Evolutionary conservation across 441 rosid species (phyloP).

Genomic region (Adansonia rubrostipa): DNA sequence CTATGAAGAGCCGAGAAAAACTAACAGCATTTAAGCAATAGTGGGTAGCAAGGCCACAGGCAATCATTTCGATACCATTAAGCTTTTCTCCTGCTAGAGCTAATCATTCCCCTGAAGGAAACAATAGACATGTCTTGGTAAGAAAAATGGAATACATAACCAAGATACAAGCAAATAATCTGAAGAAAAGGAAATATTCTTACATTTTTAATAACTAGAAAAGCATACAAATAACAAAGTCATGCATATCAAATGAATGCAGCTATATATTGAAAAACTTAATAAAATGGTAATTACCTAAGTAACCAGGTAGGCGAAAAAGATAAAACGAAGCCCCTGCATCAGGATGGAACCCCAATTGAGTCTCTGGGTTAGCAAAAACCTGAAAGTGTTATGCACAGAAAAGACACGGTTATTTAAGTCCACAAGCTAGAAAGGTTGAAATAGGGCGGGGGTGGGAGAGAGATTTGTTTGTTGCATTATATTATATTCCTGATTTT

Average conservation of each 20-base stretch:
- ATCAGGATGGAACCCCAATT: constrained; percentile 92
- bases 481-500: background rate
- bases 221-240: constrained; percentile 12
- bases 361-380: constrained; percentile 82
- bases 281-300: constrained; percentile 49
- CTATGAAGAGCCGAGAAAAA: constrained; percentile 28
- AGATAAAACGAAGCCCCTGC: constrained; percentile 96
- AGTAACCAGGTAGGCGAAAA: constrained; percentile 86
- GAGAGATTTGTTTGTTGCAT: background rate
- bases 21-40: constrained; percentile 68
- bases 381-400: constrained; percentile 49
- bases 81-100: constrained; percentile 91
- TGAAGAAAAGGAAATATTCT: background rate
- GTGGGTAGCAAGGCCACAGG: constrained; percentile 91
- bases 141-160: background rate
- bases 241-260: background rate
- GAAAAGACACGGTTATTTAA: constrained; percentile 6
- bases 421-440: constrained; percentile 3
- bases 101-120: constrained; percentile 71
- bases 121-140: background rate
- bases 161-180: background rate
- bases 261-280: constrained; percentile 6
- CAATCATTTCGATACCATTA: constrained; percentile 84
- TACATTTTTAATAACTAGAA: constrained; percentile 21
- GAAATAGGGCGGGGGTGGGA: background rate